Evolutionary conservation across 345 rosid genomes (phyloP), one percentile per base, ranked within the genome.

Genomic region (Durio zibethinus): DNA sequence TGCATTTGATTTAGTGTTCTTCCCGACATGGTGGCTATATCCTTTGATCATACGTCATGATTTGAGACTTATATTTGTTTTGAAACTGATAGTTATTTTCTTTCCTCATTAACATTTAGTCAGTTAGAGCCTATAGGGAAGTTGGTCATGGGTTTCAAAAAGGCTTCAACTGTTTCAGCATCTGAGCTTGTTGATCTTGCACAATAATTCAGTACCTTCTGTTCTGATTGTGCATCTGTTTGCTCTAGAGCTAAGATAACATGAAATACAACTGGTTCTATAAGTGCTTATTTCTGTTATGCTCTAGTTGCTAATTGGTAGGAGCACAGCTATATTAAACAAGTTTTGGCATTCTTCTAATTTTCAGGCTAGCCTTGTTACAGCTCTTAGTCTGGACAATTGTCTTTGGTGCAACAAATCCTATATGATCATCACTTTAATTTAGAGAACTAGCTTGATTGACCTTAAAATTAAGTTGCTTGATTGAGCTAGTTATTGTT

Each of bases 401-500:
- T 33, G 97, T 95, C 60, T 93, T 93, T 75, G 98, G 99, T 72
- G 99, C 99, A 9, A 93, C 99, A 83, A 95, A 95, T 90, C 97
- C 98, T 54, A 95, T 95, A 93, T 86, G 99, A 95, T 86, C 99
- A 95, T 89, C 94, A 45, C 60, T 79, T 74, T 67, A 61, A 63
- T 80, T 45, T 9, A 45, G 59, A 76, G 42, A 64, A 71, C 73
- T 7, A 27, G 50, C 57, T 69, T 63, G 20, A 68, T 80, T 70
- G 35, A 66, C 29, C 27, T 67, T 64, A 5, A 59, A 56, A 76
- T 54, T 52, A 21, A 64, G 16, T 72, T 23, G 45, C 62, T 45
- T 53, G 38, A 31, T 59, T 80, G 52, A 67, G 73, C 57, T 36
- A 14, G 16, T 43, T 48, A 25, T 54, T 60, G 3, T 70, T 84